Percentiles rank a stretch among this genome's conserved stretches.
Evolutionary conservation across 2,329 filamentous ascomycete species (phyloP).

Genomic region (Calonectria naviculata): DNA sequence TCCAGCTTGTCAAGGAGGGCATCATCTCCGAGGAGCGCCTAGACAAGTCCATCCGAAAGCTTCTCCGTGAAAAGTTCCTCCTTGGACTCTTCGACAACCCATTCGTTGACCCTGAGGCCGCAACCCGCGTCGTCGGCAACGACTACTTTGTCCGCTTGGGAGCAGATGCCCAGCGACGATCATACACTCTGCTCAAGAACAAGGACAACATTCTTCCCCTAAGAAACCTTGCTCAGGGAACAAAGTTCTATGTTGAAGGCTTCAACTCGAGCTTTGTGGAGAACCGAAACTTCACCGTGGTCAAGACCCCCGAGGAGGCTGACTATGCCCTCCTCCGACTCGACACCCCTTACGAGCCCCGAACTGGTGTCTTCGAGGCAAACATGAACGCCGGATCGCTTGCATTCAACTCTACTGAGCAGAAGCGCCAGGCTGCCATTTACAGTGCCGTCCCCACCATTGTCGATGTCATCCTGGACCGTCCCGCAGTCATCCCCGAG

Average conservation of each 20-base stretch:
- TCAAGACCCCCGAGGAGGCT: constrained; percentile 50
- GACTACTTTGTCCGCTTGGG: constrained; percentile 50
- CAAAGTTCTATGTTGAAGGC: constrained; percentile 35
- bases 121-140: constrained; percentile 55
- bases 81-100: constrained; percentile 63
- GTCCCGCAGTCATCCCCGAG: constrained; percentile 55
- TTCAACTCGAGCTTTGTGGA: constrained; percentile 29
- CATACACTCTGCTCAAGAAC: constrained; percentile 42
- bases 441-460: constrained; percentile 51
- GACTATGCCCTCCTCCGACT: constrained; percentile 54
- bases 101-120: constrained; percentile 57
- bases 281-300: constrained; percentile 40
- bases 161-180: constrained; percentile 39
- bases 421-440: constrained; percentile 42
- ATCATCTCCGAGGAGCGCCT: constrained; percentile 55
- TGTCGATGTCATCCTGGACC: constrained; percentile 54
- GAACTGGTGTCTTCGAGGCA: constrained; percentile 46
- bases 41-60: constrained; percentile 55
- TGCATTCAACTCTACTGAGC: constrained; percentile 47
- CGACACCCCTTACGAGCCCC: constrained; percentile 48
- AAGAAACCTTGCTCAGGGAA: not conserved
- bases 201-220: constrained; percentile 34
- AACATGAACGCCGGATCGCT: constrained; percentile 51
- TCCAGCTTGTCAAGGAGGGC: constrained; percentile 56
- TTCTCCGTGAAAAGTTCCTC: constrained; percentile 60